Evolutionary conservation across 805 yeast species (phyloP), one percentile per base, ranked within the genome.

Genomic region (Starmerella geochares): DNA sequence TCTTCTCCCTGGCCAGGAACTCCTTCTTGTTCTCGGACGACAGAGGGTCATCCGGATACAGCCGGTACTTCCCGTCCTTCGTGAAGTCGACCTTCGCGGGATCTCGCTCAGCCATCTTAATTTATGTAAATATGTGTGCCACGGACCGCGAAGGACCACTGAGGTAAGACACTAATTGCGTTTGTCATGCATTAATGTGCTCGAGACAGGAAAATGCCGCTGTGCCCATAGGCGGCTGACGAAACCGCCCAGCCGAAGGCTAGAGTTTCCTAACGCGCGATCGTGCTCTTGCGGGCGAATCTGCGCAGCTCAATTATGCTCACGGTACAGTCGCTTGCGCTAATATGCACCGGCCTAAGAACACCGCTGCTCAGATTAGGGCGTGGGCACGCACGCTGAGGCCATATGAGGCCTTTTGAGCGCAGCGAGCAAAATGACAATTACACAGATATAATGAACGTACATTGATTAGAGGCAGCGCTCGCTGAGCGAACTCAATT

Each of bases 1-100:
- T 81, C 3, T 94, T 82, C 29, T 77, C 88, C 60, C 90, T 88
- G 16, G 77, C 68, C 0, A 79, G 71, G 71, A 87, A 87, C 51
- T 78, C 71, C 54, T 75, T 75, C 60, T 79, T 80, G 62, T 85
- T 88, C 23, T 77, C 67, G 47, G 77, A 74, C 35, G 80, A 77
- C 8, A 83, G 79, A 21, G 97, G 97, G 48, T 80, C 79, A 57
- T 92, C 98, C 0, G 97, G 97, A 60, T 83, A 86, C 61, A 78
- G 82, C 61, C 79, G 80, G 63, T 71, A 74, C 17, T 77, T 69
- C 3, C 78, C 78, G 20, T 81, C 83, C 47, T 73, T 64, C 10
- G 81, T 72, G 56, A 81, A 83, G 55, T 76, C 73, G 2, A 79
- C 78, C 49, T 71, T 67, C 3, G 58, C 58, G 46, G 68, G 71